Evolutionary conservation across 139 green algal genomes (phyloP), one percentile per base, ranked within the genome.

Genomic region (Ettlia oleoabundans): DNA sequence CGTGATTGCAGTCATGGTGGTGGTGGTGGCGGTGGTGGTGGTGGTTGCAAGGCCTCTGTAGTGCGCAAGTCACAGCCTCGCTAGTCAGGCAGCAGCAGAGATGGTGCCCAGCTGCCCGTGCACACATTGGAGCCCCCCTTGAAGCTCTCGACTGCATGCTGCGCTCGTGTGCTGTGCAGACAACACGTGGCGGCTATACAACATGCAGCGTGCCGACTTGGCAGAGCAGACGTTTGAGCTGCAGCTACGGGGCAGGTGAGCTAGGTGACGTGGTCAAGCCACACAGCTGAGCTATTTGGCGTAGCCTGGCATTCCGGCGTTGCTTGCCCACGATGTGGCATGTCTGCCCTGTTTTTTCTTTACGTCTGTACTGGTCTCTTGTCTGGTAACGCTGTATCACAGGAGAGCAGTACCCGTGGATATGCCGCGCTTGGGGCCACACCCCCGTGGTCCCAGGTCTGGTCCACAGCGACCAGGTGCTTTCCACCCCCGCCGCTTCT

Each of bases 201-300:
- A 88, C 62, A 58, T 84, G 3, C 67, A 83, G n/a, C 47, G 41
- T 9, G 61, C 65, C 5, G 52, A 73, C 40, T 37, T 88, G 53
- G 74, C 86, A 24, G 88, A 92, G 76, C 88, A 92, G 76, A 89
- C 77, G 10, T 89, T 92, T 75, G 83, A 92, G 76, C 87, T 92
- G 63, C 79, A 85, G 51, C 63, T 78, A 43, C 53, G 65, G 21
- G 76, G 66, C 71, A 82, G 73, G 62, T 76, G 62, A 9, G 67
- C 18, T 24, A 15, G 47, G 13, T 10, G 47, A 10, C 13, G 13
- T 15, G 47, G 13, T 15, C 47, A 10, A 58, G 47, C 47, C 47
- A 58, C 47, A 24, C 47, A 58, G 47, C 47, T 58, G 10, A 10
- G 13, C 10, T 10, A 15, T 15, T 58, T 58, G 47, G n/a, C n/a